Conservation (phyloP, 2,329 filamentous ascomycete genomes). For the Didymosphaeria variabile region DNA sequence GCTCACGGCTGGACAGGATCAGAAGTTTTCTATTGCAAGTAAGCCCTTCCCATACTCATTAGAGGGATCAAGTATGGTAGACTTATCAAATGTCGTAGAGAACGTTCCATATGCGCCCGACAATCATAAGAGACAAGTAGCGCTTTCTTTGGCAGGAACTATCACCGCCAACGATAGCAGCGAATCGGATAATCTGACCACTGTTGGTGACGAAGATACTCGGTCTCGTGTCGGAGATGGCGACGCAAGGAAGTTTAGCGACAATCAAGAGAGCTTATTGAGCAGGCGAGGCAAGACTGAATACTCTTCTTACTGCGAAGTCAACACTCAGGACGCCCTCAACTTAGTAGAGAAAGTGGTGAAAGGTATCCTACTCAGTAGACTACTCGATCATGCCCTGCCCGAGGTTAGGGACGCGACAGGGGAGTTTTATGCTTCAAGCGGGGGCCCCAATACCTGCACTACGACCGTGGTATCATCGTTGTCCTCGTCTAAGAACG, state of each 20-base stretch:
- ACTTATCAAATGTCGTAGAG: no score
- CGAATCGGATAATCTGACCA: background rate
- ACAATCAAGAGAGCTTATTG: background rate
- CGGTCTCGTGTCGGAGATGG: background rate
- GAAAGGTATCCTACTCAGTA: conserved; percentile 12
- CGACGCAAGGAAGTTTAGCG: background rate
- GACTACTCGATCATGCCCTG: conserved; percentile 5
- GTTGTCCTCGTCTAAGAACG: no score
- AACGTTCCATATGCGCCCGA: no score
- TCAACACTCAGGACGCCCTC: background rate
- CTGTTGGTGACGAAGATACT: background rate
- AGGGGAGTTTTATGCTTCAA: background rate
- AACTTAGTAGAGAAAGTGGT: background rate
- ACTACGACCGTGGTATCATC: background rate
- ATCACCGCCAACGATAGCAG: no score
- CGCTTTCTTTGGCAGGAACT: no score
- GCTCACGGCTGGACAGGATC: no score
- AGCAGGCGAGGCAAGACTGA: background rate
- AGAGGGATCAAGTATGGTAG: no score
- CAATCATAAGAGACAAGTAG: no score
- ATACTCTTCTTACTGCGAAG: background rate
- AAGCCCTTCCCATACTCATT: no score
- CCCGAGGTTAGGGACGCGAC: conserved; percentile 8
- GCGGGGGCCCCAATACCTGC: background rate
- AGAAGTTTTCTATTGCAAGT: no score